Evolutionary conservation across 768 basidiomycete genomes (phyloP), one percentile per base, ranked within the genome.

Genomic region (Hortiboletus flavorubellus): DNA sequence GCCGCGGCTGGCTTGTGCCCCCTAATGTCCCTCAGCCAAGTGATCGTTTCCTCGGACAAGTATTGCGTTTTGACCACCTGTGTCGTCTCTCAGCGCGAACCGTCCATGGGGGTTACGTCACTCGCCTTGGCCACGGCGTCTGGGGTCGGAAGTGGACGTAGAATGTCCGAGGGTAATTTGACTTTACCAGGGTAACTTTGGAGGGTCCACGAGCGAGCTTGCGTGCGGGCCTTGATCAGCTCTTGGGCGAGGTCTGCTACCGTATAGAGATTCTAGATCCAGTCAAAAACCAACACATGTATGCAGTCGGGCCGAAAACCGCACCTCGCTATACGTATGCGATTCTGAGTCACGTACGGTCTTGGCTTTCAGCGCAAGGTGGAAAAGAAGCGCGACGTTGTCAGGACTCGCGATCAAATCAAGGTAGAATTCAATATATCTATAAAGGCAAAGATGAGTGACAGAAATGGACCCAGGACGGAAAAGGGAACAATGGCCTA

Each of bases 381-480:
- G 84, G 60, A 86, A 93, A 15, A 99, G 74, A 2, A 98, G 78
- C 0, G 89, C 82, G 18, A 98, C 74, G 60, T 92, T 98, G 39
- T 98, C 92, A n/a, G 80, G 68, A 16, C 80, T 84, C 21, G 81
- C 85, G 18, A 98, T 73, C 51, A 84, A 78, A 45, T 91, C 87
- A 11, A 98, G 78, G 68, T 91, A 98, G 64, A 95, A 89, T 30
- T 90, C 84, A 54, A 98, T 78, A 70, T 97, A 96, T 72, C 94
- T 97, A 10, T 18, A 40, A 23, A 9, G 38, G 21, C 12, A 7
- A 7, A 59, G 5, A 40, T 34, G 44, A 48, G n/a, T 4, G 9
- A 5, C 18, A n/a, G 30, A 35, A 21, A 16, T 3, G 7, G 18
- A 5, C 15, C 26, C 8, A 4, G 14, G 4, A 44, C 33, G 1